Base-by-base conservation (phyloP, 148 eudicot genomes). In the Rhododendron kiyosumense region DNA sequence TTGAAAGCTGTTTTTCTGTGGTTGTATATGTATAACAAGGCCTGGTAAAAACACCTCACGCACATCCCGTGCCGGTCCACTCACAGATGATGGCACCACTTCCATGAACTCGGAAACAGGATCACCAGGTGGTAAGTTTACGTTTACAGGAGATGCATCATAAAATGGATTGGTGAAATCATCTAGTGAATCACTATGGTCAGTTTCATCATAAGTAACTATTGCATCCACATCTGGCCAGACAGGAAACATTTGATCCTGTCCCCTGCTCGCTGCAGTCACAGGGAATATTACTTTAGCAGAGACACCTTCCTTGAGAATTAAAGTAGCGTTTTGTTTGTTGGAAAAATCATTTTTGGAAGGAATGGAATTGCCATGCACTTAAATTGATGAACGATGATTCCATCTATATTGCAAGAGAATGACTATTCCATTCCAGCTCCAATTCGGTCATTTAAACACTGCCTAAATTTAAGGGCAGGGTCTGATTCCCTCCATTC, bases 1-100 rank as follows among this genome's bases (percentile, higher is more conserved):
- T 65, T 49, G 73, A 32, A 86, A 77, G 80, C 81, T 89, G 61
- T 88, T 86, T n/a, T 91, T 88, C 54, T 88, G 85, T 36, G 92
- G 89, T 69, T 92, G 83, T 67, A 94, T 79, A 90, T 94, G 94
- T 78, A 93, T 90, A 45, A 93, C 85, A 65, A 88, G 85, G 26
- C 98, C 96, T 36, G 96, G 92, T 81, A 94, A 90, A 87, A 86
- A 92, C 89, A 93, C 49, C 86, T 94, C 98, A 20, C 91, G 92
- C 32, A 93, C 87, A 85, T 91, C 88, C 48, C 86, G 90, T 9
- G 80, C 80, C 6, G 91, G 81, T 81, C 81, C 85, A 32, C 87
- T 85, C 49, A 84, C 86, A 75, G 90, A 77, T 20, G 93, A 90
- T 78, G 94, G 94, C 54, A 93, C 89, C 1, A 57, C 85, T 71